Conservation (phyloP, 1,139 yeast genomes). For the Taiozyma sp. region DNA sequence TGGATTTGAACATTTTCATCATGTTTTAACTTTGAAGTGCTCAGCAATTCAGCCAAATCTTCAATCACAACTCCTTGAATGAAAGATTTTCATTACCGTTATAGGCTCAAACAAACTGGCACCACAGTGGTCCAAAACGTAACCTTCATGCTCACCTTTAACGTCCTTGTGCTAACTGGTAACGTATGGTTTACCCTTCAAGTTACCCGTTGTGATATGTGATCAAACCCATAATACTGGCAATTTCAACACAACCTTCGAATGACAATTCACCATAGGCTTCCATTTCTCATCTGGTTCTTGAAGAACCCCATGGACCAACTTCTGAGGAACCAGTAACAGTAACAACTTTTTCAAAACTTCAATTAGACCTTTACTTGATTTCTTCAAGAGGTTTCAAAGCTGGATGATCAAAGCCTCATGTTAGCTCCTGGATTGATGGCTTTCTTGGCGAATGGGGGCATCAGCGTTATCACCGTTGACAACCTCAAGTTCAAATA, state of each 20-base stretch:
- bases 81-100: slow-evolving; percentile 89
- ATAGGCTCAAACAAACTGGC: slow-evolving; percentile 96
- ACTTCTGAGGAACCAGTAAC: slow-evolving; percentile 98
- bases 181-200: slow-evolving; percentile 86
- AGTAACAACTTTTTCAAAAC: slow-evolving; percentile 86
- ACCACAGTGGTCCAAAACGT: slow-evolving; percentile 90
- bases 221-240: slow-evolving; percentile 98
- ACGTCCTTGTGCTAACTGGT: slow-evolving; percentile 91
- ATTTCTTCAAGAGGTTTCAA: slow-evolving; percentile 74
- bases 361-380: slow-evolving; percentile 78
- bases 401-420: slow-evolving; percentile 85
- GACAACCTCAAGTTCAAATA: too few species aligned
- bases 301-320: slow-evolving; percentile 99
- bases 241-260: slow-evolving; percentile 99
- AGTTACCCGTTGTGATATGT: slow-evolving; percentile 86
- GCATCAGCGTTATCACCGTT: too few species aligned
- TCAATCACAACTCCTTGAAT: slow-evolving; percentile 94
- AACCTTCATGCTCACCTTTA: slow-evolving; percentile 84
- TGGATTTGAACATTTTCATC: slow-evolving; percentile 93
- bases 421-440: slow-evolving; percentile 68
- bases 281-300: slow-evolving; percentile 99
- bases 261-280: slow-evolving; percentile 92
- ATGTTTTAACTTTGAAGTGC: slow-evolving; percentile 74
- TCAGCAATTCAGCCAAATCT: slow-evolving; percentile 92
- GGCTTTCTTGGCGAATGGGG: too few species aligned